phyloP scores from a whole-genome alignment of 2,329 filamentous ascomycete genomes.

The Cladophialophora bantiana region DNA sequence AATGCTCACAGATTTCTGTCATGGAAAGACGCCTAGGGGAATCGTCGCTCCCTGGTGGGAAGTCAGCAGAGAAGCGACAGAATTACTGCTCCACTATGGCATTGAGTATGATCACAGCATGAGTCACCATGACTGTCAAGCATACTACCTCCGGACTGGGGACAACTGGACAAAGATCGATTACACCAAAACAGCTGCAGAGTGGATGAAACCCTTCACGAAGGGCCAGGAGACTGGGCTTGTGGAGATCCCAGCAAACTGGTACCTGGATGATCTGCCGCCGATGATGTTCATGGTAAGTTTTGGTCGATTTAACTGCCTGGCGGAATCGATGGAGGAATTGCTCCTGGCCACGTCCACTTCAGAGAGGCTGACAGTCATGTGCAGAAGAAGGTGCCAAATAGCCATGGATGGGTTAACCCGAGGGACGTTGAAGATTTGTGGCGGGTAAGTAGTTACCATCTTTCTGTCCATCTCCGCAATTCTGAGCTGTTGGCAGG shows the following conservation, averaged over 20 bases:
- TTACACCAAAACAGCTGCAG: conserved; percentile 49
- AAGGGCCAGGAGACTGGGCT: conserved; percentile 50
- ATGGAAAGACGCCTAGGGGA: conserved; percentile 70
- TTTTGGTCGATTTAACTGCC: not conserved
- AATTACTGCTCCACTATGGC: conserved; percentile 52
- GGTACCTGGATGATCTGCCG: conserved; percentile 54
- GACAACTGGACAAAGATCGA: conserved; percentile 56
- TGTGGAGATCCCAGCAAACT: conserved; percentile 54
- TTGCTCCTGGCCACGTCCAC: not conserved
- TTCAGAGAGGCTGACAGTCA: not conserved
- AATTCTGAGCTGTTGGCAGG: conserved; percentile 40
- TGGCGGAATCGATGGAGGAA: not conserved
- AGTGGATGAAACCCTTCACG: conserved; percentile 60
- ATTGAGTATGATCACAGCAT: conserved; percentile 55
- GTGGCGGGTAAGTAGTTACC: conserved; percentile 42
- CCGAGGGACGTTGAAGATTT: conserved; percentile 64
- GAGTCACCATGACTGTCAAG: conserved; percentile 54
- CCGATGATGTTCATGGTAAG: conserved; percentile 54
- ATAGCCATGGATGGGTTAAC: conserved; percentile 65
- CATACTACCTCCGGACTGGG: conserved; percentile 53
- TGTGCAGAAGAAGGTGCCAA: conserved; percentile 50
- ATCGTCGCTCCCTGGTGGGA: conserved; percentile 81
- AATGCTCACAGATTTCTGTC: conserved; percentile 73
- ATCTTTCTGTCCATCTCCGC: no score
- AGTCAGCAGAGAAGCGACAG: conserved; percentile 69